A percentile compares a stretch with the other conserved stretches of the same genome.
phyloP scores from a whole-genome alignment of 164 flowering plant genomes.

The Magnolia officinalis region DNA sequence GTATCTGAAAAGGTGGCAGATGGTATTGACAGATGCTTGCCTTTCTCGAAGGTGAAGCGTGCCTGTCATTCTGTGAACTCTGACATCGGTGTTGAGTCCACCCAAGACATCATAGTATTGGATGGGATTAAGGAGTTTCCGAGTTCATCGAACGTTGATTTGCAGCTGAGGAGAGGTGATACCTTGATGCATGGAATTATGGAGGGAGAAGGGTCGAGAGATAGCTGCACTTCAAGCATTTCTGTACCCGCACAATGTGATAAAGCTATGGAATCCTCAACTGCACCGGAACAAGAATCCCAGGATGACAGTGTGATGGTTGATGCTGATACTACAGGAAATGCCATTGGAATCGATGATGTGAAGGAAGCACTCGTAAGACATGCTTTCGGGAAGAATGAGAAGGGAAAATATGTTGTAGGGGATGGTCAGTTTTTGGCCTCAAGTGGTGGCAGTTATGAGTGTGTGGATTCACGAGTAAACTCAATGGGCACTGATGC shows the following conservation, averaged over 20 bases:
- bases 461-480: conserved; percentile 7
- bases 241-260: conserved; percentile 12
- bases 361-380: conserved; percentile 9
- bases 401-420: conserved; percentile 15
- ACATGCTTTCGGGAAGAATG: conserved; percentile 7
- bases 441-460: neutral
- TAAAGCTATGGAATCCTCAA: conserved; percentile 9
- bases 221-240: conserved; percentile 20
- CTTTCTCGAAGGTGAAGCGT: conserved; percentile 17
- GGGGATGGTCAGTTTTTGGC: conserved; percentile 1
- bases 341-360: neutral
- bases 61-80: neutral
- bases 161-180: conserved; percentile 9
- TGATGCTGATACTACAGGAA: conserved; percentile 2
- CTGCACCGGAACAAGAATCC: conserved; percentile 4
- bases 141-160: conserved; percentile 5
- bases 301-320: conserved; percentile 14
- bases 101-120: conserved; percentile 5
- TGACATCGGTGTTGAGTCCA: conserved; percentile 4
- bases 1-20: conserved; percentile 8
- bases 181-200: neutral
- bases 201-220: conserved; percentile 27
- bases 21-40: neutral
- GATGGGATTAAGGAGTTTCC: conserved; percentile 16
- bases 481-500: conserved; percentile 20